Conservation (phyloP, 306 rosid genomes). For the Dalbergia cultrata region DNA sequence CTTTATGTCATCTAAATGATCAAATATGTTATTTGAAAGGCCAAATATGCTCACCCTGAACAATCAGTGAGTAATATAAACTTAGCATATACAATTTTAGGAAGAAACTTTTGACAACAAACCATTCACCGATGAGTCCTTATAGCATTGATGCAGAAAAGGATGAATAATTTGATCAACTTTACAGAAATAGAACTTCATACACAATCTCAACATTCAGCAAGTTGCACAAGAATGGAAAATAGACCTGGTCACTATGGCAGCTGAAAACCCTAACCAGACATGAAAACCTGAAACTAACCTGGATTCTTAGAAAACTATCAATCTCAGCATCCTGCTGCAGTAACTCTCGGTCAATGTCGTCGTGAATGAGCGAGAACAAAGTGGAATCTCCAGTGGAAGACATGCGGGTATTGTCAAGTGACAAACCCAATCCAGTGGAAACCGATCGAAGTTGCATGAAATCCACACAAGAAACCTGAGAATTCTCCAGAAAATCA, state of each 20-base stretch:
- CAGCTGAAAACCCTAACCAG: slow-evolving; percentile 6
- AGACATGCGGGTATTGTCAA: slow-evolving; percentile 78
- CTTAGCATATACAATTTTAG: background rate
- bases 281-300: slow-evolving; percentile 29
- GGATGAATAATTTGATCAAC: background rate
- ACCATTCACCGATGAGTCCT: no score
- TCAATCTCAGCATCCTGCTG: slow-evolving; percentile 79
- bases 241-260: background rate
- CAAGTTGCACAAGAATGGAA: background rate
- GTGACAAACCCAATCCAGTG: slow-evolving; percentile 94
- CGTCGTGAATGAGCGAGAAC: slow-evolving; percentile 78
- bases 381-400: slow-evolving; percentile 89
- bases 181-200: background rate
- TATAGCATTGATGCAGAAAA: background rate
- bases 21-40: background rate
- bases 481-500: slow-evolving; percentile 92
- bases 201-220: background rate
- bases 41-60: background rate
- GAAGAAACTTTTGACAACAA: background rate
- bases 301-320: slow-evolving; percentile 88
- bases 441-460: slow-evolving; percentile 80
- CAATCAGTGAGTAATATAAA: background rate
- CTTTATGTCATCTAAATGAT: background rate
- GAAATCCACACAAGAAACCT: slow-evolving; percentile 86
- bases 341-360: slow-evolving; percentile 71